Base-by-base conservation (phyloP, 1,139 yeast genomes). In the Yamadazyma sp. region DNA sequence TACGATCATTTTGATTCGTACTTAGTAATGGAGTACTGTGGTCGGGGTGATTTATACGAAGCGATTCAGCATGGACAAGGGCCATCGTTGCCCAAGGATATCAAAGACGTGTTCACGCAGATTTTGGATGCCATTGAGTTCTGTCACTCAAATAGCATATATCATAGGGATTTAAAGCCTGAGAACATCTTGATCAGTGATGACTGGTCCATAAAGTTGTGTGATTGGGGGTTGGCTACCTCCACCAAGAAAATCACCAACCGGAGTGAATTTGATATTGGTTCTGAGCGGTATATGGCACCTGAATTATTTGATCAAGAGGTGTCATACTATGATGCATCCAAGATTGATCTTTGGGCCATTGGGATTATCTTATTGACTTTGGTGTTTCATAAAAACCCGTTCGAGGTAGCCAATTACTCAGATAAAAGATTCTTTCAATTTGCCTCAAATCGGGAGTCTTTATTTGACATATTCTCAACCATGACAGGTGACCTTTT, bases 231-330 rank as follows among this genome's bases (percentile, higher is more conserved):
- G 3, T 70, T 88, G 52, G 95, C 96, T 2, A 84, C 97, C 2
- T 79, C 85, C 13, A 67, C 73, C 22, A 65, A 67, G 37, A 64
- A 64, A 32, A 82, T 89, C 52, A 64, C 76, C 30, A 58, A 68
- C 46, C 56, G 52, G 28, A 57, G 53, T 35, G 97, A 90, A 53
- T 86, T 89, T 59, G 96, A 90, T 47, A 86, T 90, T 42, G 98
- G 98, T 17, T 82, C 92, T 35, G 97, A 90, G 61, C 73, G 97
- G 44, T 92, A 92, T 61, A 92, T 92, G 98, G 96, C 97, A 0
- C 98, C 98, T 0, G 98, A 92, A 57, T 68, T 90, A 39, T 79
- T 85, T 54, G 88, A 83, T 50, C 61, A 67, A 18, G 73, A 77
- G 37, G 67, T 79, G 35, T 77, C 76, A 30, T 69, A 73, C 33